Evolutionary conservation across 2,329 filamentous ascomycete genomes (phyloP).

Genomic region (Phialemoniopsis sp.): DNA sequence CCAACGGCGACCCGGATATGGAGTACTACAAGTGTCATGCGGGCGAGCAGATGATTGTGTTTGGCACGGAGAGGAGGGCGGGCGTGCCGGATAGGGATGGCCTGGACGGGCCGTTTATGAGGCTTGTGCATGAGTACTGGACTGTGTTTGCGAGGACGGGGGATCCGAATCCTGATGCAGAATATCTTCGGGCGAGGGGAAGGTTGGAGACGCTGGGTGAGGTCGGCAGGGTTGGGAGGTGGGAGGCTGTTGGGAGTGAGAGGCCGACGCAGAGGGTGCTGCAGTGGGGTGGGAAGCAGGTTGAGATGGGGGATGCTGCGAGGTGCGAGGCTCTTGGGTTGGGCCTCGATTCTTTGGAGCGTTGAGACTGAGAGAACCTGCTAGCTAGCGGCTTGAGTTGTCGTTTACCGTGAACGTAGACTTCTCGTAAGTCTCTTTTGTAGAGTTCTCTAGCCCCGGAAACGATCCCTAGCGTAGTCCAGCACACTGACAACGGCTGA

Average conservation of each 20-base stretch:
- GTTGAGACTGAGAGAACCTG: background rate
- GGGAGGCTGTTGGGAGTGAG: slow-evolving; percentile 15
- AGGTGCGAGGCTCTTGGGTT: slow-evolving; percentile 15
- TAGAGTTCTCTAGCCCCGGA: too few relatives aligned
- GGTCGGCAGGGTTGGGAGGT: slow-evolving; percentile 17
- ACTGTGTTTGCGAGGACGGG: slow-evolving; percentile 23
- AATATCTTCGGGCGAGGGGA: slow-evolving; percentile 22
- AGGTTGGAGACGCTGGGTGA: slow-evolving; percentile 20
- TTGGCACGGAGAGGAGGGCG: slow-evolving; percentile 24
- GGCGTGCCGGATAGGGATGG: slow-evolving; percentile 28
- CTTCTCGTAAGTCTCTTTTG: too few relatives aligned
- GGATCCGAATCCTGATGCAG: slow-evolving; percentile 22
- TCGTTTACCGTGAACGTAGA: too few relatives aligned
- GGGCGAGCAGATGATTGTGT: slow-evolving; percentile 30
- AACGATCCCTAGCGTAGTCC: too few relatives aligned
- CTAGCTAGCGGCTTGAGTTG: too few relatives aligned
- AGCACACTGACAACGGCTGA: too few relatives aligned
- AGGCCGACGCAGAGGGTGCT: slow-evolving; percentile 15
- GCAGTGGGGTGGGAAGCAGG: slow-evolving; percentile 19
- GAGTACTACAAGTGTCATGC: slow-evolving; percentile 38
- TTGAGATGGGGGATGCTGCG: slow-evolving; percentile 12
- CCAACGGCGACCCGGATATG: slow-evolving; percentile 24
- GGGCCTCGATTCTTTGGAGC: slow-evolving; percentile 10
- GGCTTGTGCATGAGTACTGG: slow-evolving; percentile 28
- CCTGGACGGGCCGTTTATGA: slow-evolving; percentile 24